Conservation (phyloP, 2,329 filamentous ascomycete genomes). For the Fusarium dimerum region DNA sequence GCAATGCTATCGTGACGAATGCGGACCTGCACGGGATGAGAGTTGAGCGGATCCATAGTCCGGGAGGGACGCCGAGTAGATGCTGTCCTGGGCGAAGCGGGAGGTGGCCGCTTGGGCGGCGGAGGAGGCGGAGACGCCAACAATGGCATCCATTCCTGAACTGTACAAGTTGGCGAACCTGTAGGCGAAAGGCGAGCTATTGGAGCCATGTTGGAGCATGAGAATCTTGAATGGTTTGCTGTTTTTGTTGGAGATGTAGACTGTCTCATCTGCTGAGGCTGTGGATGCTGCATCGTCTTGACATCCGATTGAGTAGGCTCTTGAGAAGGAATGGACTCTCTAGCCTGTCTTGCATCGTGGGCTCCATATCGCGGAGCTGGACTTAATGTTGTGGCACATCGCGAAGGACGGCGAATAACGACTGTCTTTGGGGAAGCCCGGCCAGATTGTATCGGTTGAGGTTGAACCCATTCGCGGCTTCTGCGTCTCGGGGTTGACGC, state of each 20-base stretch:
- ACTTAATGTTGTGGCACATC: neutral
- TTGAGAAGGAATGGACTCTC: neutral
- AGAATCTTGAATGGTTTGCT: neutral
- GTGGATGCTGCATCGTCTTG: neutral
- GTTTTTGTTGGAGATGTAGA: neutral
- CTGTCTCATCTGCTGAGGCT: neutral
- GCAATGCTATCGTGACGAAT: conserved; percentile 25
- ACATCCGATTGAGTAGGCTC: neutral
- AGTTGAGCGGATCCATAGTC: conserved; percentile 20
- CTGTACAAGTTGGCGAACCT: neutral
- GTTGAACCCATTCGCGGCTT: neutral
- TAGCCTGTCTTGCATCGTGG: neutral
- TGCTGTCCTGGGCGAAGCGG: neutral
- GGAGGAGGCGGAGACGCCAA: neutral
- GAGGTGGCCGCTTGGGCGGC: too few relatives aligned
- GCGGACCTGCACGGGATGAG: conserved; percentile 23
- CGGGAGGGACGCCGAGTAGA: conserved; percentile 18
- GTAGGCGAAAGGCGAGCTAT: neutral
- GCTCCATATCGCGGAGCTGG: neutral
- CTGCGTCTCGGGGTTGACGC: conserved; percentile 12
- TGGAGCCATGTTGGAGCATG: neutral
- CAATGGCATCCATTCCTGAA: neutral
- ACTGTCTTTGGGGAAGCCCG: neutral
- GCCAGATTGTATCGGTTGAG: neutral
- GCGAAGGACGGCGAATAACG: neutral